phyloP scores from a whole-genome alignment of 2,329 filamentous ascomycete species.

The Fusarium mexicanum region DNA sequence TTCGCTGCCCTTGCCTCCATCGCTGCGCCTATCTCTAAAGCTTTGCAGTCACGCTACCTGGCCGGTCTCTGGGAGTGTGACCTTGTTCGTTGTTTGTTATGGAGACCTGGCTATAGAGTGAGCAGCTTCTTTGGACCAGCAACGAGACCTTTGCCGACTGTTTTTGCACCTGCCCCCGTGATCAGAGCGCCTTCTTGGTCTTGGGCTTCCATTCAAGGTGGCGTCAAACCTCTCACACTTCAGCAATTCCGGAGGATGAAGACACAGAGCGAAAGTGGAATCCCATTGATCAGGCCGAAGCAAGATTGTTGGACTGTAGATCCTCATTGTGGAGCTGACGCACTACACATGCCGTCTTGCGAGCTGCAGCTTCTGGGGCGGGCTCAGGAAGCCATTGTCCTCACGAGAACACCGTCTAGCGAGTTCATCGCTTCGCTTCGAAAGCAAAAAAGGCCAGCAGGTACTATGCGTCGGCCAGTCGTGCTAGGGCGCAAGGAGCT shows the following conservation, averaged over 20 bases:
- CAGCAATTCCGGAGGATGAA: not conserved
- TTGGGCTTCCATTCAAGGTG: slow-evolving; percentile 18
- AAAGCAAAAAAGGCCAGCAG: not conserved
- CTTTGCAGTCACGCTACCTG: slow-evolving; percentile 1
- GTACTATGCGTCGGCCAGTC: not conserved
- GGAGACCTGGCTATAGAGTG: slow-evolving; percentile 3
- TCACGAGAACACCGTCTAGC: not conserved
- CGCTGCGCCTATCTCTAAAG: not conserved
- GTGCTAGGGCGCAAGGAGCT: not conserved
- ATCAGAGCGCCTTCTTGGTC: slow-evolving; percentile 22
- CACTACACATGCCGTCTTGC: slow-evolving; percentile 16
- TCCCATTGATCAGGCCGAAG: not conserved
- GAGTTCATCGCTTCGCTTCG: not conserved
- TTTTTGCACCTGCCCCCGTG: not conserved
- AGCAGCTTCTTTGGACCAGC: not conserved
- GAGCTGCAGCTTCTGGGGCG: slow-evolving; percentile 3
- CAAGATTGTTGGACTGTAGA: not conserved
- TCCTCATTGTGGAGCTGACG: not conserved
- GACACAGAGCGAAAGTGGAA: not conserved
- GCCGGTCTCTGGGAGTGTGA: slow-evolving; percentile 21
- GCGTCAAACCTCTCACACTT: not conserved
- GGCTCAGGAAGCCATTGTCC: not conserved
- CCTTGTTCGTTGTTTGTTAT: not conserved
- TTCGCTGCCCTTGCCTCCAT: slow-evolving; percentile 19
- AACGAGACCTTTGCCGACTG: slow-evolving; percentile 2